These are phyloP conservation scores for Akanthomyces muscarius DNA, from an alignment of 2,329 filamentous ascomycete species.

Conservation along the genomic window DNA sequence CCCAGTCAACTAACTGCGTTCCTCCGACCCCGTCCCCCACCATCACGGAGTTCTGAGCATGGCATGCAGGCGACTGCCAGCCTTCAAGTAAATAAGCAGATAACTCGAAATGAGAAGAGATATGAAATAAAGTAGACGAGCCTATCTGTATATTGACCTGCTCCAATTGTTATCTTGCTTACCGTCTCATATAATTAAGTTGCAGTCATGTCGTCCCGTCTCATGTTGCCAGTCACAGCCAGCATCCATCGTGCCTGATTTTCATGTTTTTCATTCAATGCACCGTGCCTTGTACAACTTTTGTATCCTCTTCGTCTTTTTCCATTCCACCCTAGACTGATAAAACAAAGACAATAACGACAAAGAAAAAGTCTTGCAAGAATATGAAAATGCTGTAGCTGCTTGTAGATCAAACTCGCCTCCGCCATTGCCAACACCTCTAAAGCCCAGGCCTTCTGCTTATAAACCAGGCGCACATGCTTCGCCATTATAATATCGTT, in stretches of 20 bases:
- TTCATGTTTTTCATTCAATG: background rate
- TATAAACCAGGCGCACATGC: background rate
- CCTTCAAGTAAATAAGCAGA: too few relatives aligned
- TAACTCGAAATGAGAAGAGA: too few relatives aligned
- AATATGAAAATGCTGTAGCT: conserved; percentile 9
- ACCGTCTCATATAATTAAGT: too few relatives aligned
- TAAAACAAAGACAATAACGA: background rate
- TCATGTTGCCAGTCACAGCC: background rate
- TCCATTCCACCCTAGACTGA: background rate
- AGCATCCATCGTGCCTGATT: background rate
- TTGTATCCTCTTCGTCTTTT: background rate
- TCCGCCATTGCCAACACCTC: background rate
- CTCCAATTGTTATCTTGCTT: too few relatives aligned
- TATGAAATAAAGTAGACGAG: too few relatives aligned
- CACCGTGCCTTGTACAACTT: background rate
- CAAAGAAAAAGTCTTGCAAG: background rate
- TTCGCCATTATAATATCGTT: conserved; percentile 3
- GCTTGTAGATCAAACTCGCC: conserved; percentile 7
- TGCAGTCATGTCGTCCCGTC: background rate
- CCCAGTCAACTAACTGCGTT: background rate
- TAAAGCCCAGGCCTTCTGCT: background rate
- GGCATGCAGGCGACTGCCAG: too few relatives aligned
- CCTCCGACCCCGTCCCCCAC: too few relatives aligned
- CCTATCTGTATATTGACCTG: too few relatives aligned
- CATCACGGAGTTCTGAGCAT: too few relatives aligned